Conservation (phyloP, 2,329 filamentous ascomycete genomes). For the Ploettnerulaceae sp. region DNA sequence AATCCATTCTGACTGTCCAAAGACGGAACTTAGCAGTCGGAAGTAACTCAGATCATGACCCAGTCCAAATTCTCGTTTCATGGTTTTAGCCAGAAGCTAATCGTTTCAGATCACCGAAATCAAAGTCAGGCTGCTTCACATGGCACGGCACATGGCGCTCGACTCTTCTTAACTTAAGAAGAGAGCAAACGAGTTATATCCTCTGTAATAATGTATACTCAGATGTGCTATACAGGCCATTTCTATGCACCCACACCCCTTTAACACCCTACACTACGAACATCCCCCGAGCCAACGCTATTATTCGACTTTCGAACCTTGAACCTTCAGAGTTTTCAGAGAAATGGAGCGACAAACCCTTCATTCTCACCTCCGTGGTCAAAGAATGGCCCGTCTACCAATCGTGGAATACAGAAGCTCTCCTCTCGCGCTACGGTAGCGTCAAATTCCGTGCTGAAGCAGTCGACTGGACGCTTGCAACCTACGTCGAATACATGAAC, state of each 20-base stretch:
- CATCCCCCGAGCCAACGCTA: slow-evolving; percentile 71
- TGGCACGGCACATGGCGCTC: slow-evolving; percentile 86
- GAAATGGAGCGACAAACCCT: slow-evolving; percentile 74
- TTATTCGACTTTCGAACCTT: slow-evolving; percentile 64
- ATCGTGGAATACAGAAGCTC: slow-evolving; percentile 65
- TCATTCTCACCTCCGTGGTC: slow-evolving; percentile 79
- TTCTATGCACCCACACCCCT: slow-evolving; percentile 76
- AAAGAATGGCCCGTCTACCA: slow-evolving; percentile 74
- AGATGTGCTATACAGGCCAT: slow-evolving; percentile 84
- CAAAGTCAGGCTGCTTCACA: slow-evolving; percentile 31
- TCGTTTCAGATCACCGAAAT: slow-evolving; percentile 25
- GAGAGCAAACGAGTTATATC: slow-evolving; percentile 49
- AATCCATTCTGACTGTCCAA: no score
- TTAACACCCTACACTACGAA: slow-evolving; percentile 60
- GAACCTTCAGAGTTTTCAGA: slow-evolving; percentile 67
- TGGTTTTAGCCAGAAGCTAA: slow-evolving; percentile 5
- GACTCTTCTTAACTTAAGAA: slow-evolving; percentile 61
- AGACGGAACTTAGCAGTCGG: no score
- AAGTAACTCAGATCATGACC: not conserved
- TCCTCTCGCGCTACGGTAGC: slow-evolving; percentile 60
- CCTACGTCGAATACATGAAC: slow-evolving; percentile 77
- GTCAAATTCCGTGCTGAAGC: slow-evolving; percentile 82
- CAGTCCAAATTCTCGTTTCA: not conserved
- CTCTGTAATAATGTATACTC: slow-evolving; percentile 80
- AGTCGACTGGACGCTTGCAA: slow-evolving; percentile 84